These are phyloP conservation scores for Penicillium rolfsii DNA, from an alignment of 2,329 filamentous ascomycete species.

Conservation along the genomic window DNA sequence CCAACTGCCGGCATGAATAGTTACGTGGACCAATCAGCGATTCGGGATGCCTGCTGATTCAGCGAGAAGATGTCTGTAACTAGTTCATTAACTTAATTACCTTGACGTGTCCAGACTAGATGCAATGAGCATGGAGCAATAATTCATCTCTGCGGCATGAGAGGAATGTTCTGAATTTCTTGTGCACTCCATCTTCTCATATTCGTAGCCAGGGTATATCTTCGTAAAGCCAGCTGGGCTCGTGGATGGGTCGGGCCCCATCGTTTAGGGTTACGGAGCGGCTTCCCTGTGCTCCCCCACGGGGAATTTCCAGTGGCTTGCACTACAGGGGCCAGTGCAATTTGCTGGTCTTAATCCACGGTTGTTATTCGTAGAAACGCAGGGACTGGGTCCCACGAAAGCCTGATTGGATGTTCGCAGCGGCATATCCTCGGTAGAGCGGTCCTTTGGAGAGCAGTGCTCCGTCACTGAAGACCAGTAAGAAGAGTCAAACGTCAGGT, in stretches of 20 bases:
- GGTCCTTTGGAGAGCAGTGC: neutral
- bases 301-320: constrained; percentile 20
- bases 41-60: constrained; percentile 6
- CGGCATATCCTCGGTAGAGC: constrained; percentile 18
- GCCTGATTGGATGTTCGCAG: constrained; percentile 1
- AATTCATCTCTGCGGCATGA: neutral
- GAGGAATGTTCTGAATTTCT: neutral
- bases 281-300: constrained; percentile 11
- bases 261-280: constrained; percentile 15
- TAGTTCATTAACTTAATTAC: too few relatives aligned
- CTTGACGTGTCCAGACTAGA: neutral
- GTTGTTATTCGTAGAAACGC: constrained; percentile 8
- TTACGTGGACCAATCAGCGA: constrained; percentile 4
- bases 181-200: neutral
- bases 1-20: constrained; percentile 10
- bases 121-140: neutral
- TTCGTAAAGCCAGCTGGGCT: neutral
- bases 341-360: neutral
- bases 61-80: neutral
- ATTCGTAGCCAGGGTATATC: neutral
- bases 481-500: neutral
- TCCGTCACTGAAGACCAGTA: neutral
- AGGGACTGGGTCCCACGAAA: constrained; percentile 1
- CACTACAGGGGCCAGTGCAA: constrained; percentile 12
- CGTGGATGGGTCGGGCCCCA: neutral